Base-by-base conservation (phyloP, 768 basidiomycete genomes). In the Boletus rubropictus region DNA sequence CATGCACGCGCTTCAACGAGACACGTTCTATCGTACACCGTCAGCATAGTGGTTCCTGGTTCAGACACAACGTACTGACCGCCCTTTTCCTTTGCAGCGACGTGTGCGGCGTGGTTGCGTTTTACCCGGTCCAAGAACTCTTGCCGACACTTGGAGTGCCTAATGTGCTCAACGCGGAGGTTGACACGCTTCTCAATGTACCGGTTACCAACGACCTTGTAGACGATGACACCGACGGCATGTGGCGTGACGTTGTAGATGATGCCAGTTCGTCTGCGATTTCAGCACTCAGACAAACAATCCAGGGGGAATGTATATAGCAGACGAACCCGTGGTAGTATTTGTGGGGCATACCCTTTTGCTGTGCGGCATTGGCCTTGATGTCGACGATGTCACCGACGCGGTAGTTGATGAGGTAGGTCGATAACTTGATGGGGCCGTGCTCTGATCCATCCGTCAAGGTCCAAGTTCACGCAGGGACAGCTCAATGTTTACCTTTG, bases 271-370 rank as follows among this genome's bases (percentile, higher is more conserved):
- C 94, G 93, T 61, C 94, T 94, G 65, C 55, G 58, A 17, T 18
- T 17, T 41, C 31, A 42, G 22, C 24, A 7, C 21, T 52, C 25
- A 49, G 40, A 44, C 21, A n/a, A 37, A 17, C 11, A 4, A n/a
- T 15, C 44, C 41, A 46, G 22, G 31, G 29, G 42, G 32, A 10
- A 41, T 21, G 29, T 3, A 41, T 21, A 22, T 35, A 37, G 24
- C 12, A 22, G 32, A 82, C 90, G 59, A 54, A 93, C 92, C 89
- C 91, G 61, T 93, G 91, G 78, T 93, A 93, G 81, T 80, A 94
- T 74, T 97, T 97, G 80, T 97, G 95, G 69, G 94, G 94, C 92
- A 98, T 96, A 72, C 96, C 96, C 86, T 94, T 95, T 83, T 99
- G 96, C 73, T 96, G 89, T 36, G 96, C 90, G 50, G 94, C 82